Evolutionary conservation across 2,329 filamentous ascomycete genomes (phyloP), one percentile per base, ranked within the genome.

Genomic region (Phaeomoniella chlamydospora): DNA sequence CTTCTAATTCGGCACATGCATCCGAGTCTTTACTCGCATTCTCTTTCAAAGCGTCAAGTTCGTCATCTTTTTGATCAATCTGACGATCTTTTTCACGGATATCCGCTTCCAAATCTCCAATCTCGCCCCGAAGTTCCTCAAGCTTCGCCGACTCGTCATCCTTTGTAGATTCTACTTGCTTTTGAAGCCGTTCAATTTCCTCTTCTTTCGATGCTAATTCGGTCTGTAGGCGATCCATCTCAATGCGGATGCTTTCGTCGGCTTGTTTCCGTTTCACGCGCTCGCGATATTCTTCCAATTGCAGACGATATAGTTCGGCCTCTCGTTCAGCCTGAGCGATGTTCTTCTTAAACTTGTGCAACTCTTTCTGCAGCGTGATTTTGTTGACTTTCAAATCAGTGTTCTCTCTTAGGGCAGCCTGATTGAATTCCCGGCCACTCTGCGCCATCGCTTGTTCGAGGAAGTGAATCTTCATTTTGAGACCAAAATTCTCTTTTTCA

Each of bases 401-500:
- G 53, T 98, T 98, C 58, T 98, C 90, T 53, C 83, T 85, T 17
- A 98, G 64, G 3, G 88, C 85, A 18, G 77, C 76, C 55, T 93
- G 81, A 49, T 87, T 92, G 63, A 87, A 90, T 37, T 87, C 85
- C 5, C 84, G 86, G 1, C 88, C 88, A 37, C 80, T 75, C 55
- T 92, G 94, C 36, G 79, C 74, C 34, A 98, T 62, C 11, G 84
- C 83, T 47, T 96, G 85, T 55, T 98, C 86, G 38, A 98, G 70
- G 55, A 93, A 98, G 57, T 96, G 86, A 44, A 96, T 90, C 55
- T 94, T 92, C 58, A 96, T 77, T 59, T 96, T 94, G 37, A 96
- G 64, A 54, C 94, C 88, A 53, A 96, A 98, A 53, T 98, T 98
- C 53, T 96, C 90, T 64, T 98, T 98, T 53, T 94, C 86, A 48